Percentiles rank a stretch among this genome's conserved stretches.
These are phyloP conservation scores for Bipolaris victoriae DNA, from an alignment of 2,329 filamentous ascomycete species.

Conservation along the genomic window DNA sequence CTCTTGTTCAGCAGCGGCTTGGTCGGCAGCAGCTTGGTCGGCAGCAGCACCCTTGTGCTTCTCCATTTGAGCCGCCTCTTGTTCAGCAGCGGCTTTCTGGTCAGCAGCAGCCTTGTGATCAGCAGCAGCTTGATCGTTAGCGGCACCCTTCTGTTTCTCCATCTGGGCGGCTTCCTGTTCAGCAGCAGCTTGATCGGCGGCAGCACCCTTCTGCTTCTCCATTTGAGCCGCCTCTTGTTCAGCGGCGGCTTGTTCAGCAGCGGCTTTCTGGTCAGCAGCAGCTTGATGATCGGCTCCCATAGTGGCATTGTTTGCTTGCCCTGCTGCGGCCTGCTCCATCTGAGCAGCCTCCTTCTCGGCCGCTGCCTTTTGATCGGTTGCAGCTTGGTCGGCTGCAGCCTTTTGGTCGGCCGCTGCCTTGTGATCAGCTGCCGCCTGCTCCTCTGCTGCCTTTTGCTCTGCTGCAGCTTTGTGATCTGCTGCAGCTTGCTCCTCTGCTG, in stretches of 20 bases:
- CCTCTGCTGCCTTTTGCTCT: neutral
- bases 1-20: too few relatives aligned
- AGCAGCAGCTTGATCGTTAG: neutral
- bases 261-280: slow-evolving; percentile 6
- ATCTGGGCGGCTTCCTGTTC: neutral
- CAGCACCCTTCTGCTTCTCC: neutral
- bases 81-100: neutral
- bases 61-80: slow-evolving; percentile 1
- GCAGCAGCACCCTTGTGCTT: slow-evolving; percentile 1
- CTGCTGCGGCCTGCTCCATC: neutral
- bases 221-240: neutral
- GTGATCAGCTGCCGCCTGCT: slow-evolving; percentile 11
- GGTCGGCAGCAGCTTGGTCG: slow-evolving; percentile 1
- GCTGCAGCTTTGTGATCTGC: neutral
- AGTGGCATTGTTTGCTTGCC: neutral
- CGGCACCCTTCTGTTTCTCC: neutral
- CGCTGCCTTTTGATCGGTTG: slow-evolving; percentile 6
- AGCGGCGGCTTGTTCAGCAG: slow-evolving; percentile 5
- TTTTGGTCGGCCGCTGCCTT: neutral
- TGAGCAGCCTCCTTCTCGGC: neutral
- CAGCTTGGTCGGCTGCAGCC: slow-evolving; percentile 6
- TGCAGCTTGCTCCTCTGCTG: neutral
- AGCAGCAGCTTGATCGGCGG: neutral
- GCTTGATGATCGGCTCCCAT: slow-evolving; percentile 1
- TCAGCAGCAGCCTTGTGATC: neutral